phyloP scores from a whole-genome alignment of 345 rosid genomes.

The Jatropha curcas region DNA sequence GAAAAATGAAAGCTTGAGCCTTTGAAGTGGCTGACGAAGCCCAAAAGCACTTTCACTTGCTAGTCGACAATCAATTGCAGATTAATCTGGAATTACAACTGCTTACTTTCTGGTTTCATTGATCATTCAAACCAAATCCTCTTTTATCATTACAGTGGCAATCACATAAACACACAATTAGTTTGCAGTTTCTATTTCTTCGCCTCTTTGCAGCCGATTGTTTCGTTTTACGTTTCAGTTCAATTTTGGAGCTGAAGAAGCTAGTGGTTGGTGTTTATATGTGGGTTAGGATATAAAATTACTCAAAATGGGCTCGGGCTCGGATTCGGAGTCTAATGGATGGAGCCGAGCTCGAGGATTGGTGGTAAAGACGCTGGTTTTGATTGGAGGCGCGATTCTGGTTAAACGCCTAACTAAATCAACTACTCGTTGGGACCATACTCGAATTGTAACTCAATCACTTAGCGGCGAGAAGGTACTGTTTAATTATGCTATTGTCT shows the following conservation, averaged over 20 bases:
- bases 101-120: not conserved
- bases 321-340: slow-evolving; percentile 60
- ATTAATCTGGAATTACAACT: not conserved
- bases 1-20: not conserved
- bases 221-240: not conserved
- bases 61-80: not conserved
- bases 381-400: slow-evolving; percentile 81
- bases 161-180: not conserved
- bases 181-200: not conserved
- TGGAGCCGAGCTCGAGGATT: slow-evolving; percentile 76
- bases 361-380: slow-evolving; percentile 60
- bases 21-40: not conserved
- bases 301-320: slow-evolving; percentile 25
- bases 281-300: not conserved
- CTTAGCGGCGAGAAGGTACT: slow-evolving; percentile 78
- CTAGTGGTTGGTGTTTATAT: slow-evolving; percentile 15
- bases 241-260: not conserved
- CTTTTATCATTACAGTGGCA: not conserved
- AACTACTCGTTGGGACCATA: slow-evolving; percentile 90
- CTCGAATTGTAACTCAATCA: slow-evolving; percentile 72
- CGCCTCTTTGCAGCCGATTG: not conserved
- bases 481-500: not conserved
- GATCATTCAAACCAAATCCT: not conserved
- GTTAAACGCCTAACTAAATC: slow-evolving; percentile 88
- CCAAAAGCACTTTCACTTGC: not conserved